Base-by-base conservation (phyloP, 345 rosid genomes). In the Ceriops tagal region DNA sequence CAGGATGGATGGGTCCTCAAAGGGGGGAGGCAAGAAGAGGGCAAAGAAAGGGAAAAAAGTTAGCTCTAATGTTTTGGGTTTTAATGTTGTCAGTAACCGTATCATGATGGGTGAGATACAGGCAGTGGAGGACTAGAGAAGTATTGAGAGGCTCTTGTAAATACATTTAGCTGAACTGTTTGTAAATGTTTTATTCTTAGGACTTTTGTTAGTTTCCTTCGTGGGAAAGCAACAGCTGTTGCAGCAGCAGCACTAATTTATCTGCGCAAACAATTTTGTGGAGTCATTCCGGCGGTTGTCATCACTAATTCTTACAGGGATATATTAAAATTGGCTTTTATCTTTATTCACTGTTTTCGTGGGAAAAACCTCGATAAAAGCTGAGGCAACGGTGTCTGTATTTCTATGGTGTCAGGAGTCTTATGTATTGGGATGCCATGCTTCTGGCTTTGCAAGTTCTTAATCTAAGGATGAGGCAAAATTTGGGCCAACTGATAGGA, bases 31-130 rank as follows among this genome's bases (percentile, higher is more conserved):
- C 64, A 89, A 87, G 90, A 92, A 83, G 68, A 90, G 84, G 76
- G 89, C 88, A 6, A 95, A 92, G 80, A 90, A 89, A 79, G 96
- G 96, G 61, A 95, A 95, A 89, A 92, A 92, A 82, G 86, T 93
- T 21, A 92, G 82, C 46, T 82, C 92, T 4, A 74, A 93, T 13
- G 97, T 81, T 71, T 72, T 95, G 39, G 98, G 98, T n/a, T 95
- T 95, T 56, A 95, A 83, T 34, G 98, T 95, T 16, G 98, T 95
- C 53, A 95, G 99, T 72, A 92, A 95, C 87, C 86, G 98, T 72
- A 95, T 95, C 71, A 90, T 90, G 98, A 95, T 82, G 99, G 99
- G 99, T 24, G 98, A 95, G 92, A 92, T 92, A 70, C 99, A 95
- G 80, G 69, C 89, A 0, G 80, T 83, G 31, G 98, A 88, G 52